phyloP scores from a whole-genome alignment of 352 stramenopile genomes.

The Globisporangium nodosum region DNA sequence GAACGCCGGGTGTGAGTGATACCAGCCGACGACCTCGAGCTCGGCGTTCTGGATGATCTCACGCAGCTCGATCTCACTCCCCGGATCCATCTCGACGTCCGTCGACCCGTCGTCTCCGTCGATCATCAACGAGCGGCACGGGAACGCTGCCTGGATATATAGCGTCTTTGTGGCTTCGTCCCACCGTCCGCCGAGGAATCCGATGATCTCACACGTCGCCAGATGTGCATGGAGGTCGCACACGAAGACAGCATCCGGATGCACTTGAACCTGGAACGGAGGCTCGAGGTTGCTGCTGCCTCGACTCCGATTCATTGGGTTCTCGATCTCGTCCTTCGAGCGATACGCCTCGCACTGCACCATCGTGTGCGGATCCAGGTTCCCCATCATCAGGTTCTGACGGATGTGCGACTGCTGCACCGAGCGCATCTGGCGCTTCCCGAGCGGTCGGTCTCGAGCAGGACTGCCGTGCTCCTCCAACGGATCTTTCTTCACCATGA shows the following conservation, averaged over 20 bases:
- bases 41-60: conserved; percentile 87
- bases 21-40: conserved; percentile 93
- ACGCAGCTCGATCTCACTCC: conserved; percentile 86
- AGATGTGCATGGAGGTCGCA: conserved; percentile 92
- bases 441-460: conserved; percentile 18
- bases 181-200: conserved; percentile 91
- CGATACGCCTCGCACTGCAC: conserved; percentile 75
- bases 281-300: conserved; percentile 40
- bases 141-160: conserved; percentile 92
- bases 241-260: conserved; percentile 88
- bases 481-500: background rate
- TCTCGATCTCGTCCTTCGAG: conserved; percentile 24
- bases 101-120: conserved; percentile 88
- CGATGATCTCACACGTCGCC: conserved; percentile 92
- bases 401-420: conserved; percentile 78
- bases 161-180: conserved; percentile 74
- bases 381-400: conserved; percentile 64
- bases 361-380: conserved; percentile 83
- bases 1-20: conserved; percentile 94
- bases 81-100: conserved; percentile 95
- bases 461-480: background rate
- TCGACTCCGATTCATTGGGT: conserved; percentile 34
- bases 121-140: conserved; percentile 86
- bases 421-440: conserved; percentile 59
- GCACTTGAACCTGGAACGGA: conserved; percentile 85